A percentile compares a stretch with the other conserved stretches of the same genome.
Evolutionary conservation across 768 basidiomycete genomes (phyloP).

Genomic region (Boletus rufocinnamomeus): DNA sequence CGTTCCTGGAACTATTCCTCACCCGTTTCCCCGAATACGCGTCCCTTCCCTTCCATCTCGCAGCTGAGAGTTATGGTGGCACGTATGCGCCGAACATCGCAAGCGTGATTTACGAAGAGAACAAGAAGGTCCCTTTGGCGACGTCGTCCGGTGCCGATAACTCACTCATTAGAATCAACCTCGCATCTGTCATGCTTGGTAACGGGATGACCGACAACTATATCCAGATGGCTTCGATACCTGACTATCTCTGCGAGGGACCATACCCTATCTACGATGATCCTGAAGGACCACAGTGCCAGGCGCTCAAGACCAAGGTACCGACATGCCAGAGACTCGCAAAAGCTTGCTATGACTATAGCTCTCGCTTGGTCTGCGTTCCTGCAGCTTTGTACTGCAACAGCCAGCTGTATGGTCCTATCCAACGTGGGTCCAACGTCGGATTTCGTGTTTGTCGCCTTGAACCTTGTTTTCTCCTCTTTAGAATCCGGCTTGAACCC

Average conservation of each 20-base stretch:
- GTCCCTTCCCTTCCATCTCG: conserved; percentile 70
- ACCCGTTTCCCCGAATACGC: conserved; percentile 75
- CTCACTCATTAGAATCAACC: conserved; percentile 66
- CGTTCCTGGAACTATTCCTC: conserved; percentile 81
- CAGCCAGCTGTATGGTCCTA: conserved; percentile 65
- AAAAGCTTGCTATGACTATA: conserved; percentile 65
- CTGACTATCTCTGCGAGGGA: conserved; percentile 82
- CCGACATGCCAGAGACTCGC: conserved; percentile 76
- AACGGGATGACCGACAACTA: conserved; percentile 87
- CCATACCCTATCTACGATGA: conserved; percentile 81
- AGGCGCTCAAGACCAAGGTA: conserved; percentile 59
- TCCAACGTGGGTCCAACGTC: conserved; percentile 56
- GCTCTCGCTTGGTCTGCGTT: conserved; percentile 64
- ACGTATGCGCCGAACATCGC: conserved; percentile 88
- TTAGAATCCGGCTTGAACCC: conserved; percentile 78
- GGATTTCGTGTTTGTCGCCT: background rate
- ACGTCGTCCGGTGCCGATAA: conserved; percentile 44
- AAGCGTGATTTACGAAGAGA: conserved; percentile 76
- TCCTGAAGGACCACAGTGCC: conserved; percentile 65
- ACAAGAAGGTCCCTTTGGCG: conserved; percentile 53
- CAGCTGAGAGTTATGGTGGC: conserved; percentile 79
- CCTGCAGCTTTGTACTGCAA: conserved; percentile 82
- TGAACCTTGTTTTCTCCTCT: conserved; percentile 1
- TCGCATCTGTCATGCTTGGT: conserved; percentile 81
- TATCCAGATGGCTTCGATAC: conserved; percentile 75